Evolutionary conservation across 345 rosid genomes (phyloP), one percentile per base, ranked within the genome.

Genomic region (Euphorbia peplus): DNA sequence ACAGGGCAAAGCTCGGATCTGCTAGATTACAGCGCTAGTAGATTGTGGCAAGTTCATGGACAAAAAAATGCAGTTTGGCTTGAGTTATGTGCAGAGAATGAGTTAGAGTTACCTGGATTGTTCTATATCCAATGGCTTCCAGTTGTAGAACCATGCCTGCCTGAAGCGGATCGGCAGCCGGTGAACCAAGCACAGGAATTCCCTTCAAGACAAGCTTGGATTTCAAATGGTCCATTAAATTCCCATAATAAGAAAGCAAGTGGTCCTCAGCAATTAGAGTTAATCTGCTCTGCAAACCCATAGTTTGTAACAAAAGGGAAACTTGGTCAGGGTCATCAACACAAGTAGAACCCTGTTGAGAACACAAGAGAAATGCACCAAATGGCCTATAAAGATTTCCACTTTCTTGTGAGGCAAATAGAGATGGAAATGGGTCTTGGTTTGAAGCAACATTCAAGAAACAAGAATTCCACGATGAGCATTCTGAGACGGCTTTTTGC

Each of bases 301-400:
- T 70, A 35, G 47, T 67, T 56, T 5, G 39, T 12, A 85, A 70
- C 68, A 85, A 56, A 61, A 67, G 57, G 24, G 18, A 32, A 55
- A 82, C 80, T 5, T 76, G 73, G 14, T 76, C 83, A 0, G 87
- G 80, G 70, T 83, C 84, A 4, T 90, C 86, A 12, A 80, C 73
- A 55, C 88, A 88, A 1, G 86, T 24, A 51, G 69, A 73, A 24
- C 85, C 76, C 12, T 32, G 54, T 10, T 60, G 75, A 30, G 79
- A 76, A 58, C 85, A 83, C 28, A 82, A 67, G 29, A 90, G 70
- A 78, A 70, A 88, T 21, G 81, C 78, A 54, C 96, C 93, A 62
- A 85, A 86, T 37, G 92, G 87, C 70, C 44, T 82, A 75, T 74
- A 84, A 28, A 12, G 37, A 58, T 37, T 48, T n/a, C n/a, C n/a